Base-by-base conservation (phyloP, 2,329 filamentous ascomycete species). In the Penicillium occitanis region DNA sequence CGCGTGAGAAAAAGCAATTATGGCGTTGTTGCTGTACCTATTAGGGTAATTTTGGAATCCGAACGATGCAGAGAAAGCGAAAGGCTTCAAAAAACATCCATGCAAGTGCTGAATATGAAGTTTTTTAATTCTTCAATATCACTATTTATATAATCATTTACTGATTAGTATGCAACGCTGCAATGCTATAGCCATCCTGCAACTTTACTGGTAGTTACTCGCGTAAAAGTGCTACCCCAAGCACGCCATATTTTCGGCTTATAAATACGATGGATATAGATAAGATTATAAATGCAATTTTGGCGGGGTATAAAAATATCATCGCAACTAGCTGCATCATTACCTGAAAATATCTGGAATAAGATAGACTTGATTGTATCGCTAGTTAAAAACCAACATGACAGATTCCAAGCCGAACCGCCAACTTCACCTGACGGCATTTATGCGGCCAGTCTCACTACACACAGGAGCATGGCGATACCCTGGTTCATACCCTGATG, bases 391-490 rank as follows among this genome's bases (percentile, higher is more conserved):
- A 25, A 17, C 11, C 22, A 44, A 65, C 13, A 65, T 65, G 63
- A 22, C 63, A 19, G 57, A 62, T 2, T 51, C 63, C 14, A 48
- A 65, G 48, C 40, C 33, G 7, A 55, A 65, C 4, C 74, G 73
- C 63, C 72, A 82, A 67, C 74, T 86, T 5, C 84, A 87, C 68
- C 79, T 87, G 3, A 86, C 85, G 2, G 85, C 85, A 0, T 87
- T 87, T 67, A 87, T 87, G 84, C 82, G 85, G 19, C 85, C 85
- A 0, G 83, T 87, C 1, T 83, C 80, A 55, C 74, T 86, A 10
- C 84, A 87, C 68, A 85, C 83, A 1, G 83, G 85, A 37, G 84
- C 84, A 68, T 86, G 85, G 84, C 78, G 85, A 5, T 86, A 86
- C 68, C 84, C 84, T 0, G 83, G 82, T 2, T 75, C 84, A 0